These are phyloP conservation scores for Cryptomeria japonica DNA, from an alignment of 75 land plant species.

Conservation along the genomic window DNA sequence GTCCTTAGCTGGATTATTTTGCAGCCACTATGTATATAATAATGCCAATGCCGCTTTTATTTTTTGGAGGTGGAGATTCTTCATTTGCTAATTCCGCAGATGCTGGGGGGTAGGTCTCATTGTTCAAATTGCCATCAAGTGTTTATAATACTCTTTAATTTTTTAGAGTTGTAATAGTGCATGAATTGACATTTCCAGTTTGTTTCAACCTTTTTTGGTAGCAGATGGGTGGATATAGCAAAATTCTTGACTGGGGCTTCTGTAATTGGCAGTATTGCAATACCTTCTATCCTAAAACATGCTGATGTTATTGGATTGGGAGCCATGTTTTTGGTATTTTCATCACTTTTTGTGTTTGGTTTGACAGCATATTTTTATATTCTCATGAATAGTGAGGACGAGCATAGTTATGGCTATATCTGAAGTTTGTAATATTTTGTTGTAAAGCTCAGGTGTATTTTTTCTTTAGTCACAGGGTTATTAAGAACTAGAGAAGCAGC, in stretches of 20 bases:
- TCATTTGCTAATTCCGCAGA: constrained; percentile 40
- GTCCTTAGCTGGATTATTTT: constrained; percentile 7
- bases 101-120: constrained; percentile 31
- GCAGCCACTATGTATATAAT: constrained; percentile 89
- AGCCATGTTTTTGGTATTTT: constrained; percentile 76
- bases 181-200: neutral
- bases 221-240: constrained; percentile 89
- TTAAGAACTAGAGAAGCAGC: neutral
- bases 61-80: constrained; percentile 65
- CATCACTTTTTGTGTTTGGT: constrained; percentile 71
- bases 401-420: constrained; percentile 14
- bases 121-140: neutral
- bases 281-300: constrained; percentile 86
- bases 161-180: neutral
- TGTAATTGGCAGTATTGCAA: constrained; percentile 89
- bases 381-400: constrained; percentile 22
- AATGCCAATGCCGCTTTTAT: constrained; percentile 92
- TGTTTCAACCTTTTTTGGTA: neutral
- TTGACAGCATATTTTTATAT: constrained; percentile 50
- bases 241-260: constrained; percentile 92
- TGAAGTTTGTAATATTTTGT: neutral
- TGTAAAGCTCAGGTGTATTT: neutral
- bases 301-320: constrained; percentile 82
- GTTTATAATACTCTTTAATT: neutral
- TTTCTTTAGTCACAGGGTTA: neutral